Conservation (phyloP, 306 rosid genomes). For the Dryas drummondii region DNA sequence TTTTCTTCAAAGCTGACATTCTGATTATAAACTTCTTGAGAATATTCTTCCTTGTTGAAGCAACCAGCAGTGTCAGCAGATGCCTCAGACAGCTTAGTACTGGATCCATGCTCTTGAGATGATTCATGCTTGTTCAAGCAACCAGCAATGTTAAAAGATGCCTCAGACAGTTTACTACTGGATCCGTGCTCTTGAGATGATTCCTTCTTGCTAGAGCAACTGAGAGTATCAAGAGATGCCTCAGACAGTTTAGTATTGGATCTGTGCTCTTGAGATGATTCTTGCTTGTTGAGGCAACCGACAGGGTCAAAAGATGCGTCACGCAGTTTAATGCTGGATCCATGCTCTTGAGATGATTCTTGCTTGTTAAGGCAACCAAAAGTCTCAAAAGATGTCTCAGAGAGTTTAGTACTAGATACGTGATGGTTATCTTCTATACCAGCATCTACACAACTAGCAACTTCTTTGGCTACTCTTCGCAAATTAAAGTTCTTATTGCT, state of each 20-base stretch:
- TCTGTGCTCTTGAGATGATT: not conserved
- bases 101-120: conserved; percentile 8
- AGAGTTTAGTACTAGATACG: not conserved
- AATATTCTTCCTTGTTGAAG: not conserved
- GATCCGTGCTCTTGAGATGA: not conserved
- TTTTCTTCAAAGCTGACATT: not conserved
- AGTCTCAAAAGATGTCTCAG: not conserved
- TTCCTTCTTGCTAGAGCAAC: no score
- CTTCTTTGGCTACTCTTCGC: not conserved
- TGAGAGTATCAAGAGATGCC: no score
- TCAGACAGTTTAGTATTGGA: no score
- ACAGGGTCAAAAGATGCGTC: no score
- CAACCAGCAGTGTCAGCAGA: not conserved
- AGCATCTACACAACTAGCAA: not conserved
- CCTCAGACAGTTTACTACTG: not conserved
- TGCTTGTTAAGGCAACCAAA: not conserved
- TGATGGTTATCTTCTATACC: conserved; percentile 8
- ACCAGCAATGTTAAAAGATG: not conserved
- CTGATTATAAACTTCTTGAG: not conserved
- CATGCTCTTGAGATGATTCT: not conserved
- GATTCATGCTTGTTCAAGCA: not conserved
- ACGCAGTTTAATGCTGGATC: not conserved
- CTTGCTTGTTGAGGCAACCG: no score
- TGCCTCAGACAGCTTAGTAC: not conserved
- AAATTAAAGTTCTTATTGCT: not conserved